phyloP scores from a whole-genome alignment of 176 grass and related monocot genomes.

The Urochloa ruziziensis region DNA sequence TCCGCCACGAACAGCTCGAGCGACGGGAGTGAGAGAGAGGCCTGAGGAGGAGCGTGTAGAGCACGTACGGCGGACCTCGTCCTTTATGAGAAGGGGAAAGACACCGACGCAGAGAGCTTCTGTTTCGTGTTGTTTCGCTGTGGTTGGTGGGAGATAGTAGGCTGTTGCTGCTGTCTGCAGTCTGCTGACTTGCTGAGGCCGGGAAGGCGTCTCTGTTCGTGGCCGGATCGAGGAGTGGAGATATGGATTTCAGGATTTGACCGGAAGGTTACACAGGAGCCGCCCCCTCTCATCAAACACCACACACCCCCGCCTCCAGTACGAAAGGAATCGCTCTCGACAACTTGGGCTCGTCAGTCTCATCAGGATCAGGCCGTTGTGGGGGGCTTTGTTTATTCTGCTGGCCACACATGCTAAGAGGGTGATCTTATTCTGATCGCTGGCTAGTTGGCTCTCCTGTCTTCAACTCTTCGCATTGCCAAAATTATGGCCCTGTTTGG shows the following conservation, averaged over 20 bases:
- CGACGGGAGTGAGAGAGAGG: neutral
- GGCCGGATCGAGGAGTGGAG: neutral
- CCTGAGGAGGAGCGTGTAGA: constrained; percentile 4
- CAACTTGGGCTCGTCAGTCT: neutral
- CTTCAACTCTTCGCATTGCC: too few species aligned
- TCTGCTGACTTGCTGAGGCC: constrained; percentile 12
- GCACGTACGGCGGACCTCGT: neutral
- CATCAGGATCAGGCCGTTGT: neutral
- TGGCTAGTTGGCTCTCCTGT: neutral
- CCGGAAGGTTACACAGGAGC: neutral
- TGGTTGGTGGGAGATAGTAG: constrained; percentile 12
- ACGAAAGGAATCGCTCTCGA: neutral
- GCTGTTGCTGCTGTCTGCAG: too few species aligned
- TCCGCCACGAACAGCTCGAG: neutral
- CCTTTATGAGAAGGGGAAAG: neutral
- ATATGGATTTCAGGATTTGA: constrained; percentile 24
- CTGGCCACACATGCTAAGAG: neutral
- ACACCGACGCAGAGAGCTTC: neutral
- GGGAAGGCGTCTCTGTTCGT: constrained; percentile 27
- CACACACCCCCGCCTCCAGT: neutral
- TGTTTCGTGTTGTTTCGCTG: neutral
- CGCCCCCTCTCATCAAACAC: neutral
- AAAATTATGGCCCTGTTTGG: too few species aligned
- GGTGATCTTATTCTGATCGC: neutral
- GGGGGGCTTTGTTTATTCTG: neutral